Evolutionary conservation across 2,329 filamentous ascomycete genomes (phyloP), one percentile per base, ranked within the genome.

Genomic region (Didymella pomorum): DNA sequence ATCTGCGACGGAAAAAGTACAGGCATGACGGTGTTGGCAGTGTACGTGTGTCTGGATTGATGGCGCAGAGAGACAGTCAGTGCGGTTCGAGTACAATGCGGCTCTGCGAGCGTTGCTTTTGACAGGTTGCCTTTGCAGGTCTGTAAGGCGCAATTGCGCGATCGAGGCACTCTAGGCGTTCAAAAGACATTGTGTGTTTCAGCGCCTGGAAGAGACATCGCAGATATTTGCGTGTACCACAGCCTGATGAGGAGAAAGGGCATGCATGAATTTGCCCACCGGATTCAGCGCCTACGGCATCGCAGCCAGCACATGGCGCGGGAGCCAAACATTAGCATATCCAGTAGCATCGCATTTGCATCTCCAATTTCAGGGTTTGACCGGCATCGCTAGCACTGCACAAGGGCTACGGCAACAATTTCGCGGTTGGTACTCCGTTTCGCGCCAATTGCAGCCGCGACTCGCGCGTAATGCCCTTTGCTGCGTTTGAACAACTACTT

Each of bases 21-120:
- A 55, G 21, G 35, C 16, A 31, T 2, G 11, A 42, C 37, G 23
- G n/a, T 16, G 12, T 25, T 33, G 35, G 23, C 20, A 26, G 21
- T 29, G 47, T 33, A 28, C 33, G 37, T 33, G n/a, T 44, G 42
- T n/a, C 16, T 35, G 31, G 31, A 10, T 39, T 7, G 21, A 14
- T 12, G 23, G 28, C 10, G 44, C n/a, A n/a, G 4, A 35, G 8
- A 33, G 25, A 3, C 14, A 21, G 7, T 29, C 4, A 2, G 4
- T 31, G 29, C 29, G 29, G 9, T 45, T 39, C 42, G 52, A 49
- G 45, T 37, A 44, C 28, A 39, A 49, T 49, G 52, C 37, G 28
- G 52, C 45, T 56, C 45, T 45, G 39, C 45, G 9, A 21, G 12
- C 16, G 43, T n/a, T 49, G 35, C 43, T 55, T 18, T 33, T 25